Base-by-base conservation (phyloP, 352 stramenopile genomes). In the Hyaloperonospora arabidopsidis region DNA sequence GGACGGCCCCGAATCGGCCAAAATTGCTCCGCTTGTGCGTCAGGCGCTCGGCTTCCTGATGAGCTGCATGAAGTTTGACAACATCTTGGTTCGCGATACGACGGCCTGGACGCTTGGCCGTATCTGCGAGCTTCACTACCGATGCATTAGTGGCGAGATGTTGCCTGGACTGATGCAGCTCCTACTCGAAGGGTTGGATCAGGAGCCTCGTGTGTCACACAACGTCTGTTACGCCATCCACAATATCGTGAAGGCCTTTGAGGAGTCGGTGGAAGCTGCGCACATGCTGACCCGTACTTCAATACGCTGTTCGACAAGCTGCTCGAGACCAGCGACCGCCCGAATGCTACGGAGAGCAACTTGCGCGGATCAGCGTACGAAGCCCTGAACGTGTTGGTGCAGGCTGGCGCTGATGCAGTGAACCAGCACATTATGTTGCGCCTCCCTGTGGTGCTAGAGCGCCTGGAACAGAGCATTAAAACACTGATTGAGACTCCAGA, bases 181-280 rank as follows among this genome's bases (percentile, higher is more conserved):
- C n/a, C 66, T 97, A 25, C 62, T 96, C 2, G 67, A 87, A 48
- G 84, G 77, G n/a, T 61, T 96, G 22, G 71, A 92, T 49, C 76
- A 92, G 40, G 84, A 94, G 46, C 81, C 84, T n/a, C 83, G 84
- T 61, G 93, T 98, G 49, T 90, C 87, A n/a, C 85, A 89, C 57
- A 95, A 97, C 62, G 90, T 96, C 46, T 98, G 92, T 65, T 97
- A 97, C 54, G 95, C 93, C 11, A 95, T 98, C 60, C 93, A 97
- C 82, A 98, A 97, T 61, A 87, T 98, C 36, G 94, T 96, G n/a
- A 89, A 94, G 61, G 86, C 90, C 0, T 97, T 97, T 51, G 80
- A 86, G 51, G 84, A 91, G 62, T 86, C 77, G 54, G 70, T 87
- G 60, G 65, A 70, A 29, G 59, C 82, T 49, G 59, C 78, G 53